Conservation (phyloP, 1,139 yeast species). For the Petasospora fabianii region DNA sequence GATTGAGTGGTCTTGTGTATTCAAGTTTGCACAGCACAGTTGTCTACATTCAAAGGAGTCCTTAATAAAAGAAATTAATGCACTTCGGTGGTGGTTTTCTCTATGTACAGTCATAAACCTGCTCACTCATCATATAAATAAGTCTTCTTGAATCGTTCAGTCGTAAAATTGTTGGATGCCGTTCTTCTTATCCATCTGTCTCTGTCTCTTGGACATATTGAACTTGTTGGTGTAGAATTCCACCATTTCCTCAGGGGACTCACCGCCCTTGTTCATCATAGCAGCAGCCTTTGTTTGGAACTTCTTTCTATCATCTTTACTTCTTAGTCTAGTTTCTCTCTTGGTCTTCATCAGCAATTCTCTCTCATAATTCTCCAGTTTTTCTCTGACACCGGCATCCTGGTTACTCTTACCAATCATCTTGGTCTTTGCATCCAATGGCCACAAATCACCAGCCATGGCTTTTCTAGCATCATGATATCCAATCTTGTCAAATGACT, state of each 20-base stretch:
- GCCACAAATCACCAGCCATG: constrained; percentile 86
- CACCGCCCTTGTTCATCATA: constrained; percentile 13
- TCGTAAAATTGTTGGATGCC: constrained; percentile 10
- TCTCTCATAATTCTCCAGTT: constrained; percentile 28
- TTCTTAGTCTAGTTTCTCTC: constrained; percentile 23
- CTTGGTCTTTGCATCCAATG: constrained; percentile 68
- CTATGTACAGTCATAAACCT: no score
- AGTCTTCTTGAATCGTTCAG: no score
- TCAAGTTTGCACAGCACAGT: no score
- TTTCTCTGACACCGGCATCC: constrained; percentile 27
- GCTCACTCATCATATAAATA: no score
- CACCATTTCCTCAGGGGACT: constrained; percentile 24
- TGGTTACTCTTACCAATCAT: constrained; percentile 30
- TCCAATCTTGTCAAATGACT: constrained; percentile 66
- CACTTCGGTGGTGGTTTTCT: no score
- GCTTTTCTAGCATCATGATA: constrained; percentile 92
- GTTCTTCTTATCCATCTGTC: constrained; percentile 14
- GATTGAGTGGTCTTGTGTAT: no score
- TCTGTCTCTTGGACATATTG: constrained; percentile 22
- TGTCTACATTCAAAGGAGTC: no score
- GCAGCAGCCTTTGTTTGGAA: constrained; percentile 12
- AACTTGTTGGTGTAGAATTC: constrained; percentile 23
- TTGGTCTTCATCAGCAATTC: constrained; percentile 19
- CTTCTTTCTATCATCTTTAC: constrained; percentile 22
- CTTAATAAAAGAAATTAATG: no score